A percentile compares a stretch with the other conserved stretches of the same genome.
Conservation (phyloP, 2,329 filamentous ascomycete genomes). For the Leptographium galeiforme region DNA sequence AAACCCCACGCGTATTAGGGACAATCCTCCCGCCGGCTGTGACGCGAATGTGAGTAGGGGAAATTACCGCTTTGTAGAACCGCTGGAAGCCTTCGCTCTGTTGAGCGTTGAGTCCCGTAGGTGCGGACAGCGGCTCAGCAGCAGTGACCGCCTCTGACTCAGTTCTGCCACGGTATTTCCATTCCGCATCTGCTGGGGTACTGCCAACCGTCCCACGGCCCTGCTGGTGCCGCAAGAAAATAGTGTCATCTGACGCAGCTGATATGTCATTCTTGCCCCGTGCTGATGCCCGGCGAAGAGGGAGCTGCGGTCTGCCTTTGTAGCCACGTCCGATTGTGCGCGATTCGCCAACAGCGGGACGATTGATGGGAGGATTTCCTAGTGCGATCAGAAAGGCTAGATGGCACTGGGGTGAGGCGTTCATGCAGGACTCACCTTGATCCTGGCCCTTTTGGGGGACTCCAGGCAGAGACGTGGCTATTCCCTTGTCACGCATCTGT, state of each 20-base stretch:
- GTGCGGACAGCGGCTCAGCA: conserved; percentile 38
- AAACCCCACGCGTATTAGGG: conserved; percentile 43
- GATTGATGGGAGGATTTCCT: neutral
- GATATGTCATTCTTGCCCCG: conserved; percentile 19
- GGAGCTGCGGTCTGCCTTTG: conserved; percentile 6
- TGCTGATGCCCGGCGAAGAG: neutral
- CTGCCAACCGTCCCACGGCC: neutral
- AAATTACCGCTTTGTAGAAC: conserved; percentile 56
- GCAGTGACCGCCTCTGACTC: conserved; percentile 31
- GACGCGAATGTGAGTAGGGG: conserved; percentile 52
- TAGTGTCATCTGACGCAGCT: conserved; percentile 21
- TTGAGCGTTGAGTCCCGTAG: conserved; percentile 38
- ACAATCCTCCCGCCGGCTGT: conserved; percentile 56
- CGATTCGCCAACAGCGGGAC: neutral
- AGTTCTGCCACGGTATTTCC: conserved; percentile 26
- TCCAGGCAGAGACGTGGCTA: conserved; percentile 1
- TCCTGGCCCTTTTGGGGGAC: conserved; percentile 5
- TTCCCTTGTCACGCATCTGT: conserved; percentile 4
- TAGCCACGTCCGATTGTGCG: conserved; percentile 6
- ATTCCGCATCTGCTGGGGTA: conserved; percentile 13
- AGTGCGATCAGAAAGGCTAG: neutral
- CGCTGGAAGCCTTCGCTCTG: conserved; percentile 52
- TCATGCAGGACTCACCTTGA: conserved; percentile 2
- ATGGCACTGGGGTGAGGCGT: neutral
- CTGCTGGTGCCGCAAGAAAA: conserved; percentile 13